Base-by-base conservation (phyloP, 495 filamentous ascomycete species). In the Xeromyces bisporus region DNA sequence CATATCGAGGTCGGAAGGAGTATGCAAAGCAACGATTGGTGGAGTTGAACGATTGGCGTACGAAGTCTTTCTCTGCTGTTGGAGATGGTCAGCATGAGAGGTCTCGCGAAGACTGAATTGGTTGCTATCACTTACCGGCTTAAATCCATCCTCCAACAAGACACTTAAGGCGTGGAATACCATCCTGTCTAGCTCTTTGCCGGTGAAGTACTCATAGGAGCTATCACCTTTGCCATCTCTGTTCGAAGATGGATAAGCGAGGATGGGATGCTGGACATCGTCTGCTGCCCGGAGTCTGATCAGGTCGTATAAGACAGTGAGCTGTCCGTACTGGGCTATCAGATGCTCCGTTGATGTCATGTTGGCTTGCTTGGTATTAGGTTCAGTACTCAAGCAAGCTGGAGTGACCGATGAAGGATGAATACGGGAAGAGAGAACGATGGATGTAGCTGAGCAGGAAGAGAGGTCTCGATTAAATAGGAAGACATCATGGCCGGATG, bases 1-100 rank as follows among this genome's bases (percentile, higher is more conserved):
- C 53, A 69, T 75, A 24, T 64, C 62, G 2, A 75, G 39, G 34
- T 72, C 63, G 2, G 70, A 71, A 13, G 50, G 44, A 0, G 64
- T 65, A n/a, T 71, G 54, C 1, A 75, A 40, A 3, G 65, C 70
- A 14, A 76, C 58, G n/a, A 51, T 53, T n/a, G n/a, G n/a, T n/a
- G n/a, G n/a, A n/a, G n/a, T n/a, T n/a, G n/a, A n/a, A n/a, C n/a
- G n/a, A n/a, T n/a, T n/a, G n/a, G n/a, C n/a, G n/a, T n/a, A n/a
- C n/a, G n/a, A n/a, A n/a, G n/a, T n/a, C n/a, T n/a, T n/a, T n/a
- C n/a, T n/a, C n/a, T n/a, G n/a, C n/a, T n/a, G n/a, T n/a, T n/a
- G n/a, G n/a, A n/a, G n/a, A n/a, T n/a, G n/a, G n/a, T n/a, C n/a
- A 15, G 45, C 44, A 20, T 36, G 34, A 9, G 50, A 48, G 24